These are phyloP conservation scores for Colletotrichum euphorbiae DNA, from an alignment of 2,329 filamentous ascomycete species.

Conservation along the genomic window DNA sequence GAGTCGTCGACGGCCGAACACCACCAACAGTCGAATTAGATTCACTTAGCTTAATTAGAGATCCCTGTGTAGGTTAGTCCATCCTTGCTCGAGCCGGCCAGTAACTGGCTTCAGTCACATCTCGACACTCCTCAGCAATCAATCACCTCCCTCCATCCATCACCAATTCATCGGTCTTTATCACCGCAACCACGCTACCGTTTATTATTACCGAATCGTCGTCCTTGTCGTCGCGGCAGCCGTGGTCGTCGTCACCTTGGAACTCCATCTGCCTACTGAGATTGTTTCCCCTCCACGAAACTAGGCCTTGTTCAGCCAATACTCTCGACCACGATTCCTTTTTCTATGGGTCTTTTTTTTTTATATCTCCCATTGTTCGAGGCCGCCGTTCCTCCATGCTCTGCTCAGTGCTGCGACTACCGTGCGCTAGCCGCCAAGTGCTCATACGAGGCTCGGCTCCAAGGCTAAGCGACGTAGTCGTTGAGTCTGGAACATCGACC, in stretches of 20 bases:
- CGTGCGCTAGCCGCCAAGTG: conserved; percentile 15
- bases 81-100: conserved; percentile 17
- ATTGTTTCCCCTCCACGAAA: background rate
- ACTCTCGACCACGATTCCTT: conserved; percentile 20
- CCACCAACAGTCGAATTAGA: conserved; percentile 21
- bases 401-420: conserved; percentile 15
- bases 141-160: conserved; percentile 9
- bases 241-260: conserved; percentile 19
- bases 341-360: conserved; percentile 4
- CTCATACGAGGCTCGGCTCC: conserved; percentile 22
- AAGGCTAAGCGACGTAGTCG: conserved; percentile 16
- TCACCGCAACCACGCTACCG: background rate
- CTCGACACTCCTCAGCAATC: conserved; percentile 27
- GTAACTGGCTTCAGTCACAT: conserved; percentile 24
- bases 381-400: background rate
- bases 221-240: conserved; percentile 15
- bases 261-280: conserved; percentile 5
- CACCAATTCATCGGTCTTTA: conserved; percentile 17
- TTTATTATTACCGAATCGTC: conserved; percentile 2
- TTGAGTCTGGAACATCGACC: conserved; percentile 1
- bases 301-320: background rate
- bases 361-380: background rate
- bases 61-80: conserved; percentile 26
- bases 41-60: conserved; percentile 35
- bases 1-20: too few species aligned